Evolutionary conservation across 2,329 filamentous ascomycete genomes (phyloP).

Genomic region (Hypoxylon sp.): DNA sequence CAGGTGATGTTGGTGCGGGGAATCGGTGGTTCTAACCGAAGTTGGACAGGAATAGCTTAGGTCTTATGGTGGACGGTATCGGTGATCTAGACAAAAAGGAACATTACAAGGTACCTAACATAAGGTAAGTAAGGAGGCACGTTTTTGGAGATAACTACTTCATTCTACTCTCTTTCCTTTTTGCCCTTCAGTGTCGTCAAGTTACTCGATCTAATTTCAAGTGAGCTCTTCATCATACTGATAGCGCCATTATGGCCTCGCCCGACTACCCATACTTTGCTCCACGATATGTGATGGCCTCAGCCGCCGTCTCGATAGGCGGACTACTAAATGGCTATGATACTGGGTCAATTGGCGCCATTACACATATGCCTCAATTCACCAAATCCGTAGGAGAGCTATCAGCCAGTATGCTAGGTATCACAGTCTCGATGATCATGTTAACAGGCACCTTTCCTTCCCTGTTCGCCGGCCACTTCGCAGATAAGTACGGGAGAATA

Average conservation of each 20-base stretch:
- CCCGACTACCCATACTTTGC: conserved; percentile 41
- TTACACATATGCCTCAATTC: conserved; percentile 56
- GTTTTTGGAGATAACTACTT: neutral
- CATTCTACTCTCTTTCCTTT: conserved; percentile 4
- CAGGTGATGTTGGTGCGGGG: conserved; percentile 31
- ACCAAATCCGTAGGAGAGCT: conserved; percentile 60
- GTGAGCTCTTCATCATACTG: neutral
- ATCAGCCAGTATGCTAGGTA: conserved; percentile 67
- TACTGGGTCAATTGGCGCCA: conserved; percentile 56
- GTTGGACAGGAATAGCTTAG: conserved; percentile 26
- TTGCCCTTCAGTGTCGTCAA: conserved; percentile 9
- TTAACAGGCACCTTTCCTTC: conserved; percentile 71
- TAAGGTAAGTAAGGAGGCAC: conserved; percentile 1
- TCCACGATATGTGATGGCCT: conserved; percentile 55
- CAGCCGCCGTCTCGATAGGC: conserved; percentile 53
- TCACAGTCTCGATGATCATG: conserved; percentile 72
- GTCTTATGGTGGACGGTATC: conserved; percentile 27
- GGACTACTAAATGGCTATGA: conserved; percentile 58
- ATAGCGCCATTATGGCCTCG: conserved; percentile 21
- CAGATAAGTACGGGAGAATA: conserved; percentile 65
- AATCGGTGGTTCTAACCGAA: conserved; percentile 12
- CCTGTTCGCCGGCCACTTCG: conserved; percentile 69
- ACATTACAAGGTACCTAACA: neutral
- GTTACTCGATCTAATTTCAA: neutral
- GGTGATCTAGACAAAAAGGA: conserved; percentile 1